Conservation (phyloP, 2,329 filamentous ascomycete genomes). For the Daldinia sp. region DNA sequence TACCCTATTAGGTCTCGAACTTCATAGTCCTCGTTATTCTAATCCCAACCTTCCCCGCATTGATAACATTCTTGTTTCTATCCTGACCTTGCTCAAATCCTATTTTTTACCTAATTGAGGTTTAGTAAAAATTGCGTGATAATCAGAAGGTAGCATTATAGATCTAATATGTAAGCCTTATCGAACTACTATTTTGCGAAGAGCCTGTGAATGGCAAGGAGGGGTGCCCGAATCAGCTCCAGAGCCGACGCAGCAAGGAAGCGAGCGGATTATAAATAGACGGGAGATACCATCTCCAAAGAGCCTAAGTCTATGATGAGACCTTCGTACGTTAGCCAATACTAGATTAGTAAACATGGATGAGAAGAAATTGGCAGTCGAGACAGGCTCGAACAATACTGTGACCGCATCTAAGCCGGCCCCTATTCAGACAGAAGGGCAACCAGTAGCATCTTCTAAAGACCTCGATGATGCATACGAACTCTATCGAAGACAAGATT, state of each 20-base stretch:
- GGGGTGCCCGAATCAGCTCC: not conserved
- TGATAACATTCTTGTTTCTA: not conserved
- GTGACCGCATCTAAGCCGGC: not conserved
- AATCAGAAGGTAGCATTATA: slow-evolving; percentile 30
- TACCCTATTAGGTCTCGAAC: not conserved
- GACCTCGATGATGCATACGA: slow-evolving; percentile 54
- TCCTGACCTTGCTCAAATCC: not conserved
- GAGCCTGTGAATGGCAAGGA: not conserved
- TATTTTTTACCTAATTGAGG: slow-evolving; percentile 1
- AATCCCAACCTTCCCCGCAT: not conserved
- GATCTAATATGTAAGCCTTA: slow-evolving; percentile 21
- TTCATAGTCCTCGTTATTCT: not conserved
- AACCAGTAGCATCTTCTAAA: slow-evolving; percentile 43
- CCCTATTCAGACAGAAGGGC: slow-evolving; percentile 20
- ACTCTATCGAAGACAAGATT: slow-evolving; percentile 49
- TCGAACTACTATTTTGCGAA: slow-evolving; percentile 10
- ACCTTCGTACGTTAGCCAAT: not conserved
- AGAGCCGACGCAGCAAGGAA: not conserved
- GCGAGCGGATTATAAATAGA: not conserved
- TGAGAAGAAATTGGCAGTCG: slow-evolving; percentile 28
- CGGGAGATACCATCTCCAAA: not conserved
- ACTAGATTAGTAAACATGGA: slow-evolving; percentile 38
- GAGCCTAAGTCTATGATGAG: not conserved
- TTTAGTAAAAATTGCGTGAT: slow-evolving; percentile 7
- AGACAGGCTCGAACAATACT: slow-evolving; percentile 12